A percentile compares a stretch with the other conserved stretches of the same genome.
Evolutionary conservation across 192 early-diverging fungal species (phyloP).

Genomic region (Coemansia sp.): DNA sequence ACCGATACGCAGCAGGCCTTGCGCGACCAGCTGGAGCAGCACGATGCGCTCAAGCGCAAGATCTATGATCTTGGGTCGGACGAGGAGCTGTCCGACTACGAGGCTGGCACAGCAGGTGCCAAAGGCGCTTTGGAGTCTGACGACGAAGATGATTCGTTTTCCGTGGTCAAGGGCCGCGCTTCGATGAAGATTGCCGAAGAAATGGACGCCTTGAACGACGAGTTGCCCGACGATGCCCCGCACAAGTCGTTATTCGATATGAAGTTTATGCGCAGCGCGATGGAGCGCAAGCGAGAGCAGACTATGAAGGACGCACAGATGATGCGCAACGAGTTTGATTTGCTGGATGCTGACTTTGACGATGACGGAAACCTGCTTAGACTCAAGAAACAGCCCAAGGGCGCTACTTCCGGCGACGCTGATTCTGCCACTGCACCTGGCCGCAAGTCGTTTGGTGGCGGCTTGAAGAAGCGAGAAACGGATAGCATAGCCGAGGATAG

Average conservation of each 20-base stretch:
- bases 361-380: slow-evolving; percentile 25
- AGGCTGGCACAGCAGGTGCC: slow-evolving; percentile 39
- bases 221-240: slow-evolving; percentile 51
- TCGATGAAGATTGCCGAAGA: slow-evolving; percentile 18
- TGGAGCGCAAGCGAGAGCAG: slow-evolving; percentile 60
- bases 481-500: slow-evolving; percentile 16
- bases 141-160: slow-evolving; percentile 34
- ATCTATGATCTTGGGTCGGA: slow-evolving; percentile 73
- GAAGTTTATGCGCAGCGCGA: slow-evolving; percentile 97
- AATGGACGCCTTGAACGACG: slow-evolving; percentile 22
- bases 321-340: slow-evolving; percentile 43
- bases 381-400: slow-evolving; percentile 11
- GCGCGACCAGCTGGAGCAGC: slow-evolving; percentile 79
- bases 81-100: slow-evolving; percentile 54
- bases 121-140: slow-evolving; percentile 40
- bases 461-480: slow-evolving; percentile 13
- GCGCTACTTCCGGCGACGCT: background rate
- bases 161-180: slow-evolving; percentile 9
- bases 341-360: slow-evolving; percentile 37
- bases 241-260: slow-evolving; percentile 88
- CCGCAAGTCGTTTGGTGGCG: slow-evolving; percentile 51
- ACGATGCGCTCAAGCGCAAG: slow-evolving; percentile 77
- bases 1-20: slow-evolving; percentile 74
- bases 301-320: slow-evolving; percentile 46
- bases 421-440: slow-evolving; percentile 23